Conservation (phyloP, 2,329 filamentous ascomycete species). For the Periglandula ipomoeae region DNA sequence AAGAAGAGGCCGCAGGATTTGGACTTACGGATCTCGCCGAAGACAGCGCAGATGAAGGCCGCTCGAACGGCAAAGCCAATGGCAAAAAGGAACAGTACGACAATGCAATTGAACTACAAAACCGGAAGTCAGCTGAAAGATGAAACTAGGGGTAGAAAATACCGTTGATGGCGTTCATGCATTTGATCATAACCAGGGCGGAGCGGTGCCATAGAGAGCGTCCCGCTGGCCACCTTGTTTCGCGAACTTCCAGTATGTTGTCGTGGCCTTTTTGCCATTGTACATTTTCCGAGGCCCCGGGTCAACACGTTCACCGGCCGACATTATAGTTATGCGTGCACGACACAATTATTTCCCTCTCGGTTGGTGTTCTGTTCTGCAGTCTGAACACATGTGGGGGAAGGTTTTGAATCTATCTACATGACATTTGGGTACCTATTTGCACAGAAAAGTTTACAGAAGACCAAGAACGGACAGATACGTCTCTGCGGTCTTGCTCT, state of each 20-base stretch:
- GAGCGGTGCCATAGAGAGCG: neutral
- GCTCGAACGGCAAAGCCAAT: slow-evolving; percentile 30
- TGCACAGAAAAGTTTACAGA: slow-evolving; percentile 5
- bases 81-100: slow-evolving; percentile 32
- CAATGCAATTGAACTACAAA: slow-evolving; percentile 41
- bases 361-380: neutral
- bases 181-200: neutral
- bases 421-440: slow-evolving; percentile 8
- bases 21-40: slow-evolving; percentile 72
- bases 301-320: slow-evolving; percentile 8
- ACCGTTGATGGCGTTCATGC: slow-evolving; percentile 2
- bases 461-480: slow-evolving; percentile 4
- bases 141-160: slow-evolving; percentile 14
- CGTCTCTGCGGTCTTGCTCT: neutral
- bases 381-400: too few species aligned
- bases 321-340: slow-evolving; percentile 5
- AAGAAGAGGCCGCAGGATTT: slow-evolving; percentile 66
- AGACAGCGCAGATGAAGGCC: slow-evolving; percentile 58
- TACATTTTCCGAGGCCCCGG: slow-evolving; percentile 7
- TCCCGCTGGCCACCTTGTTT: neutral
- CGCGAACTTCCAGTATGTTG: neutral
- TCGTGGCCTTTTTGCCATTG: slow-evolving; percentile 3
- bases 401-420: neutral
- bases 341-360: slow-evolving; percentile 2
- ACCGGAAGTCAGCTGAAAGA: slow-evolving; percentile 32